phyloP scores from a whole-genome alignment of 1,284 basidiomycete genomes.

The Sporisorium iseilematis-ciliati region DNA sequence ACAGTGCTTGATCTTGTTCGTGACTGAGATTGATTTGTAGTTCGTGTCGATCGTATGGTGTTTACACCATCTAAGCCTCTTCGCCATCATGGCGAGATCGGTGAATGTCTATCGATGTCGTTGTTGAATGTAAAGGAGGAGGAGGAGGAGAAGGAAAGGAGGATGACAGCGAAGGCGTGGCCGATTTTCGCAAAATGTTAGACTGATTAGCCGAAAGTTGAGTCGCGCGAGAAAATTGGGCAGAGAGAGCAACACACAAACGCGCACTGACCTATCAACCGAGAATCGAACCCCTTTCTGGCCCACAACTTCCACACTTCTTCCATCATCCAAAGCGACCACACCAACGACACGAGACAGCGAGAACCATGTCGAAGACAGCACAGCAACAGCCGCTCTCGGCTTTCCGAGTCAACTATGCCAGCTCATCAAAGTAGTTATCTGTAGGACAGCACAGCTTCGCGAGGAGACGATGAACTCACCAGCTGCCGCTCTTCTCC shows the following conservation, averaged over 20 bases:
- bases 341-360: background rate
- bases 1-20: background rate
- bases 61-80: too few species aligned
- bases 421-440: conserved; percentile 42
- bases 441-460: background rate
- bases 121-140: too few species aligned
- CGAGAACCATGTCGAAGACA: conserved; percentile 14
- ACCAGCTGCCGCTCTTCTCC: background rate
- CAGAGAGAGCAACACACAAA: background rate
- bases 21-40: background rate
- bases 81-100: too few species aligned
- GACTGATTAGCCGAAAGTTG: background rate
- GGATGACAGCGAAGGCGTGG: too few species aligned
- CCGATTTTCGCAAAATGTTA: background rate
- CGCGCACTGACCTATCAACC: conserved; percentile 33
- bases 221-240: conserved; percentile 30
- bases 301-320: background rate
- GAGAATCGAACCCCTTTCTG: background rate
- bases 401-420: conserved; percentile 45
- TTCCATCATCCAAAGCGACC: conserved; percentile 1
- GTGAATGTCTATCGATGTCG: too few species aligned
- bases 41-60: too few species aligned
- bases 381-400: conserved; percentile 34
- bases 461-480: background rate
- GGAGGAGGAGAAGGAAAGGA: background rate